Percentiles rank a stretch among this genome's conserved stretches.
Conservation (phyloP, 352 stramenopile genomes). For the Thraustochytrium sp. region DNA sequence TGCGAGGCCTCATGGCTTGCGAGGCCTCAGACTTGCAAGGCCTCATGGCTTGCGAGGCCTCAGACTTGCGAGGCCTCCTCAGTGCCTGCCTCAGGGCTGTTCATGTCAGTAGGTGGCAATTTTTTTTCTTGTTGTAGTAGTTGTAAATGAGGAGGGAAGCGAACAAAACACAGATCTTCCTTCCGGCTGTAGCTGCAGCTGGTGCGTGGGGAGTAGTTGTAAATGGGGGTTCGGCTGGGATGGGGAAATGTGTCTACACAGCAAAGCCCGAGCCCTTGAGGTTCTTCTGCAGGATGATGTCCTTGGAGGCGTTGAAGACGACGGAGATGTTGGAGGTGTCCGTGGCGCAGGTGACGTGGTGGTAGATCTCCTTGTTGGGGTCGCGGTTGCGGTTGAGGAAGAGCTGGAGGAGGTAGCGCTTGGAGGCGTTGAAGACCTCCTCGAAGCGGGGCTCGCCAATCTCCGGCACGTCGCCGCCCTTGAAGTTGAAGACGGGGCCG, state of each 20-base stretch:
- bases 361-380: slow-evolving; percentile 53
- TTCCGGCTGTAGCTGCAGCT: neutral
- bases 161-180: too few species aligned
- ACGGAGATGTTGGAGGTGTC: slow-evolving; percentile 56
- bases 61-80: too few species aligned
- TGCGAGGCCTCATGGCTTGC: too few species aligned
- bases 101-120: too few species aligned
- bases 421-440: neutral
- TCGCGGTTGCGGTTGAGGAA: slow-evolving; percentile 53
- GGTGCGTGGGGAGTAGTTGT: neutral
- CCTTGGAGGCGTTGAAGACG: slow-evolving; percentile 58
- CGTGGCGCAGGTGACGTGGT: slow-evolving; percentile 56
- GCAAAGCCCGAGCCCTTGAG: slow-evolving; percentile 46
- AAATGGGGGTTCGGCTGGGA: neutral
- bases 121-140: too few species aligned
- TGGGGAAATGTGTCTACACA: neutral
- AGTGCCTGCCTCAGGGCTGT: too few species aligned
- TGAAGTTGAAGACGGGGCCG: slow-evolving; percentile 31
- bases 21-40: too few species aligned
- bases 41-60: too few species aligned
- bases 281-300: slow-evolving; percentile 57
- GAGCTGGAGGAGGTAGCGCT: slow-evolving; percentile 50
- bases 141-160: too few species aligned
- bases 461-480: neutral
- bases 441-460: neutral